Evolutionary conservation across 495 filamentous ascomycete genomes (phyloP), one percentile per base, ranked within the genome.

Genomic region (Xylaria sp.): DNA sequence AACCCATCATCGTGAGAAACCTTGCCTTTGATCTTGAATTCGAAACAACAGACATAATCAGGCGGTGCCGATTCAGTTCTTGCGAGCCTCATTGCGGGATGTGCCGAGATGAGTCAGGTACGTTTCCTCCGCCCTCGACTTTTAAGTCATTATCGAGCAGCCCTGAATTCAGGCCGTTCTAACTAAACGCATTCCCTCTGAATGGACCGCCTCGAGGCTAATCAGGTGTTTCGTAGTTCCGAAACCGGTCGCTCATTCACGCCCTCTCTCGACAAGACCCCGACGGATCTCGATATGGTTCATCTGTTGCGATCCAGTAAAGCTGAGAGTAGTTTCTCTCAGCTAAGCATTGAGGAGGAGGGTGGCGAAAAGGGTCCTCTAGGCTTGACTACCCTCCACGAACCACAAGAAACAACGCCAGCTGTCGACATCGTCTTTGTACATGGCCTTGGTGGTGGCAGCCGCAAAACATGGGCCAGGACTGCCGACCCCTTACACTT

Each of bases 371-470:
- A 61, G 58, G 58, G 58, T 37, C 58, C 58, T n/a, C 31, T 85
- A n/a, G 82, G 82, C 15, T 71, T 84, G 61, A 81, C 68, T 9
- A 80, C 79, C 0, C 70, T 85, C 14, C 72, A 80, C 69, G 75
- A 80, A 31, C 78, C 76, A 35, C 44, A n/a, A 21, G 48, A 59
- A 3, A 74, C 81, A 9, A 19, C 31, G 26, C 67, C 71, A 12
- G 37, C 73, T 41, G 37, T 76, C 15, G 83, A 87, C 64, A 75
- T 88, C 29, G 72, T 82, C 66, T 80, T 81, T 61, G 62, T 81
- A 24, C 80, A 80, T 57, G 79, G 79, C 21, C 67, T 78, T 61
- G 74, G 82, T 59, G 77, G 78, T 69, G 77, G 75, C 7, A 75
- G 72, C 53, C 69, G 75, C 2, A 79, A 78, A 67, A 80, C 79